These are phyloP conservation scores for Blastobotrys malaysiensis DNA, from an alignment of 1,139 yeast species.

Conservation along the genomic window DNA sequence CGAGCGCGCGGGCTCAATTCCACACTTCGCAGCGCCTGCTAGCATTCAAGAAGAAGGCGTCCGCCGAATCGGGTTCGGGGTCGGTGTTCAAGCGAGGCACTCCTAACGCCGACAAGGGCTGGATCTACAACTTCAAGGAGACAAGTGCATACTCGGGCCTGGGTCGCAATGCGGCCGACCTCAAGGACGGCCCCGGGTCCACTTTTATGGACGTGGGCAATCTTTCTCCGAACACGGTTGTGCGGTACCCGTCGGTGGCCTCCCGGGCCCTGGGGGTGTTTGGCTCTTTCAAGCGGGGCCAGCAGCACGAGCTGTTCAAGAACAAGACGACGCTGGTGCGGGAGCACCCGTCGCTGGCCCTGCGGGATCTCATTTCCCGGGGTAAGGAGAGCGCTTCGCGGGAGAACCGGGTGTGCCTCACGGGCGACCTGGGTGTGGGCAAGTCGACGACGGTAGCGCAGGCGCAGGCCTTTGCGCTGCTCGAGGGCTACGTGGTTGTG, in stretches of 20 bases:
- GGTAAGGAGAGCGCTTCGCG: constrained; percentile 30
- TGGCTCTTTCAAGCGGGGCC: constrained; percentile 46
- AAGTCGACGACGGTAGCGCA: constrained; percentile 73
- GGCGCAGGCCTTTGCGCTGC: constrained; percentile 54
- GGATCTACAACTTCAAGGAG: constrained; percentile 26
- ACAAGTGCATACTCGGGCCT: constrained; percentile 30
- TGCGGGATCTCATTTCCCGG: constrained; percentile 30
- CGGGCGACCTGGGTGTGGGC: constrained; percentile 77
- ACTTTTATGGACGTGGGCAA: constrained; percentile 9
- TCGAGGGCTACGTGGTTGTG: constrained; percentile 50
- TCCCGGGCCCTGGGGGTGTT: constrained; percentile 32
- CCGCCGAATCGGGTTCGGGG: constrained; percentile 14
- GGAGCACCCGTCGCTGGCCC: constrained; percentile 29
- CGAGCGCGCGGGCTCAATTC: constrained; percentile 4
- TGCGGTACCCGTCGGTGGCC: constrained; percentile 22
- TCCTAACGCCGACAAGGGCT: constrained; percentile 29
- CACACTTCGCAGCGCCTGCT: constrained; percentile 13
- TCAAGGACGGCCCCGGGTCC: constrained; percentile 7
- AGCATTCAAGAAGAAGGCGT: constrained; percentile 21
- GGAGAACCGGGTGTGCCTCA: constrained; percentile 50
- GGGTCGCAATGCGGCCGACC: constrained; percentile 13
- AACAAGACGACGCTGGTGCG: constrained; percentile 44
- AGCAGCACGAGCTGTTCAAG: constrained; percentile 48
- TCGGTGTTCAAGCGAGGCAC: constrained; percentile 25
- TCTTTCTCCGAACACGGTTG: constrained; percentile 13